These are phyloP conservation scores for Isoetes taiwanensis DNA, from an alignment of 75 land plant genomes.

Conservation along the genomic window DNA sequence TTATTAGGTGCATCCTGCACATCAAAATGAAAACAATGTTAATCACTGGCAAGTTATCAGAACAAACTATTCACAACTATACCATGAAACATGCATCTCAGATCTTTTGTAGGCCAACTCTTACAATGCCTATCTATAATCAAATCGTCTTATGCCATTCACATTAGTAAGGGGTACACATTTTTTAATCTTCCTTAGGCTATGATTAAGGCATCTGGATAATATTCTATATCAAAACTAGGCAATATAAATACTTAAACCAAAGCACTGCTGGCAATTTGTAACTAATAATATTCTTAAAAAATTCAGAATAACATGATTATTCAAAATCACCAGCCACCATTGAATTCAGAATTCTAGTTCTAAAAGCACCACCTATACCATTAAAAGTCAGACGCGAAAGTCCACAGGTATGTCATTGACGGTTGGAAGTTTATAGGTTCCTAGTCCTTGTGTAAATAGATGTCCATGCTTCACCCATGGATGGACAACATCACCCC, in stretches of 20 bases:
- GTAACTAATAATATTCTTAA: too few relatives aligned
- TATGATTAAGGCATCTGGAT: too few relatives aligned
- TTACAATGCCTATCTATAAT: background rate
- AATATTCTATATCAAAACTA: background rate
- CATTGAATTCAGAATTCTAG: background rate
- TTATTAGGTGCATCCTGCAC: conserved; percentile 66
- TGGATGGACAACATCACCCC: conserved; percentile 82
- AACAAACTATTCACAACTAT: background rate
- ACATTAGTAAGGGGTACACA: background rate
- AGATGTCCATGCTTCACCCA: conserved; percentile 70
- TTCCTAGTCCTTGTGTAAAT: conserved; percentile 84
- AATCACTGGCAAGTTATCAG: background rate
- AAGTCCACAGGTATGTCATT: conserved; percentile 82
- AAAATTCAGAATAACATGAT: too few relatives aligned
- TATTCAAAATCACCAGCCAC: background rate
- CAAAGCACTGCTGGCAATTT: background rate
- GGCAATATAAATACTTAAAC: background rate
- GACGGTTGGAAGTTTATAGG: conserved; percentile 72
- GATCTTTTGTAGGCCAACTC: background rate
- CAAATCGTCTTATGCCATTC: background rate
- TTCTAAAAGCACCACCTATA: conserved; percentile 17
- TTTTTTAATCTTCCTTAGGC: too few relatives aligned
- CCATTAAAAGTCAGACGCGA: conserved; percentile 79
- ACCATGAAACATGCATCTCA: background rate
- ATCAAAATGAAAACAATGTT: background rate